Conservation (phyloP, 2,329 filamentous ascomycete species). For the Colletotrichum tropicale region DNA sequence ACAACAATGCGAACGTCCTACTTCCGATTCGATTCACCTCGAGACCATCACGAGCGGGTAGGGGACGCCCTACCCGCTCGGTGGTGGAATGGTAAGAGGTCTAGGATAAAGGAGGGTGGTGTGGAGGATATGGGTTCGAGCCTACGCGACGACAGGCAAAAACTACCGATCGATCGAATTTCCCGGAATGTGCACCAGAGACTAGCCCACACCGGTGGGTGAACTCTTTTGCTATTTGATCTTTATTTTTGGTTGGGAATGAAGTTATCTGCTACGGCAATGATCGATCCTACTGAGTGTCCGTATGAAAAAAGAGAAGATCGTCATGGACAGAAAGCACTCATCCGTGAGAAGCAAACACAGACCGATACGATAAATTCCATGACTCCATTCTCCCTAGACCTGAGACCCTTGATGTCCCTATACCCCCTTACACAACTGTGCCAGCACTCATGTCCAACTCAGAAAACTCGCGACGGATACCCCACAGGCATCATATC, state of each 20-base stretch:
- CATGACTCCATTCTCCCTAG: neutral
- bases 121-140: neutral
- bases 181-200: neutral
- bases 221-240: neutral
- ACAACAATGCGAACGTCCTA: neutral
- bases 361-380: neutral
- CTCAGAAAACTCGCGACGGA: neutral
- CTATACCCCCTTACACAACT: rapidly evolving
- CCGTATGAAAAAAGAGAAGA: neutral
- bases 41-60: neutral
- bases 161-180: neutral
- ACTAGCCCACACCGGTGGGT: neutral
- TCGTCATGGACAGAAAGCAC: rapidly evolving
- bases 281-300: neutral
- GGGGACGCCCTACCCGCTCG: neutral
- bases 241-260: neutral
- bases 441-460: neutral
- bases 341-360: neutral
- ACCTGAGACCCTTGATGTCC: rapidly evolving
- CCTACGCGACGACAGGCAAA: neutral
- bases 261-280: neutral
- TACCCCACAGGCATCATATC: neutral
- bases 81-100: neutral
- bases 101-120: neutral
- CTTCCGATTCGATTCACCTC: neutral